These are phyloP conservation scores for Cladosporium colombiae DNA, from an alignment of 2,329 filamentous ascomycete genomes.

Conservation along the genomic window DNA sequence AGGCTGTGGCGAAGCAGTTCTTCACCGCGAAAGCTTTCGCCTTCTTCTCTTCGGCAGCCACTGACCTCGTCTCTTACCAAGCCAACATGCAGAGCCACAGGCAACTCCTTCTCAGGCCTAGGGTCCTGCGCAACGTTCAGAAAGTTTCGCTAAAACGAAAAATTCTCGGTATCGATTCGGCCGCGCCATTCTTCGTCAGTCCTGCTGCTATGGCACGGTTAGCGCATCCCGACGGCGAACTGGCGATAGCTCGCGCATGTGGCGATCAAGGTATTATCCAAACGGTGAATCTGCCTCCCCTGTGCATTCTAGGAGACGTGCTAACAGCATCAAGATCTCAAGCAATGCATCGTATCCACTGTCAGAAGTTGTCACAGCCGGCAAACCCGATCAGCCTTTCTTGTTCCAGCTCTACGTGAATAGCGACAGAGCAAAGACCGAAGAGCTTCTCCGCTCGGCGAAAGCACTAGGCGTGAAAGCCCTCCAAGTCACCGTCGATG, in stretches of 20 bases:
- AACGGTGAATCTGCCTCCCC: too few species aligned
- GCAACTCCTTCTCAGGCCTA: constrained; percentile 46
- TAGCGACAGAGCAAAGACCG: constrained; percentile 54
- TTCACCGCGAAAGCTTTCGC: constrained; percentile 41
- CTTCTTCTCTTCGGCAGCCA: constrained; percentile 51
- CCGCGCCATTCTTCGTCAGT: constrained; percentile 40
- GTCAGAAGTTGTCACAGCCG: constrained; percentile 32
- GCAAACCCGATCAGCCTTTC: constrained; percentile 35
- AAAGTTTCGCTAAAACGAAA: constrained; percentile 29
- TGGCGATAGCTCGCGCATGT: constrained; percentile 35
- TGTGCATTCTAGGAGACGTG: too few species aligned
- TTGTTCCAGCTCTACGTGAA: constrained; percentile 67
- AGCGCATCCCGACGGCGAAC: constrained; percentile 39
- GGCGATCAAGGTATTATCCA: constrained; percentile 29
- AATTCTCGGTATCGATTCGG: constrained; percentile 30
- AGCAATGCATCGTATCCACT: constrained; percentile 36
- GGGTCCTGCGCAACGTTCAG: constrained; percentile 43
- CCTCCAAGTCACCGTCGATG: constrained; percentile 62
- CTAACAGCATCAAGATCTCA: constrained; percentile 29
- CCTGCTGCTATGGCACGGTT: constrained; percentile 38
- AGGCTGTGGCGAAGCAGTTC: constrained; percentile 37
- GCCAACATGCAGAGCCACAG: constrained; percentile 43
- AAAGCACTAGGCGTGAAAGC: constrained; percentile 51
- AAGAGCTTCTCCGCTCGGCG: constrained; percentile 51
- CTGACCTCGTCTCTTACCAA: constrained; percentile 47